phyloP scores from a whole-genome alignment of 805 yeast species.

The Yarrowia osloensis region DNA sequence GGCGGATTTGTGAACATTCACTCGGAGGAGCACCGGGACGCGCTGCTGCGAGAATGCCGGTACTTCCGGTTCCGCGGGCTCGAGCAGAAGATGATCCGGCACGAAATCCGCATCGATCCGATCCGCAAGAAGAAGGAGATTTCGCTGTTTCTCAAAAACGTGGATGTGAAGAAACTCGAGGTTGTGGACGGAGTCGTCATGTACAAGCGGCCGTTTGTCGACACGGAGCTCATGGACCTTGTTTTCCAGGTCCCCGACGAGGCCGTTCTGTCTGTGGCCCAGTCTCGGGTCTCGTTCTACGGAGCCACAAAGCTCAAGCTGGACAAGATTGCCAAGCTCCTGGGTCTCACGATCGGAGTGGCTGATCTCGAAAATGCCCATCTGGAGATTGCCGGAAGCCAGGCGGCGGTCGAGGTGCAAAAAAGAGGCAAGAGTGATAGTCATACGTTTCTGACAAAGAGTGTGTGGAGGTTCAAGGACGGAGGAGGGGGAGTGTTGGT shows the following conservation, averaged over 20 bases:
- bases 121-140: slow-evolving; percentile 58
- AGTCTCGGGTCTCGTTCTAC: neutral
- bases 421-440: neutral
- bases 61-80: slow-evolving; percentile 75
- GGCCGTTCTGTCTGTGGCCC: neutral
- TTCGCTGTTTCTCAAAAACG: slow-evolving; percentile 51
- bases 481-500: neutral
- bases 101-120: slow-evolving; percentile 55
- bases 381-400: slow-evolving; percentile 13
- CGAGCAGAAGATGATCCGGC: slow-evolving; percentile 68
- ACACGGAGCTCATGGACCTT: slow-evolving; percentile 45
- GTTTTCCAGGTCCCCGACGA: slow-evolving; percentile 44
- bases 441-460: neutral
- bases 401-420: neutral
- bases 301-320: neutral
- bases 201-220: slow-evolving; percentile 54
- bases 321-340: slow-evolving; percentile 6
- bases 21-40: slow-evolving; percentile 56
- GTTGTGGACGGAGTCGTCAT: slow-evolving; percentile 35
- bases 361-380: neutral
- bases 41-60: slow-evolving; percentile 66
- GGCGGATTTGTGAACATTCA: slow-evolving; percentile 55
- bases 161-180: slow-evolving; percentile 39
- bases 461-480: slow-evolving; percentile 18
- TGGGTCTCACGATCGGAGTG: neutral